These are phyloP conservation scores for Pisolithus tinctorius DNA, from an alignment of 768 basidiomycete genomes.

Conservation along the genomic window DNA sequence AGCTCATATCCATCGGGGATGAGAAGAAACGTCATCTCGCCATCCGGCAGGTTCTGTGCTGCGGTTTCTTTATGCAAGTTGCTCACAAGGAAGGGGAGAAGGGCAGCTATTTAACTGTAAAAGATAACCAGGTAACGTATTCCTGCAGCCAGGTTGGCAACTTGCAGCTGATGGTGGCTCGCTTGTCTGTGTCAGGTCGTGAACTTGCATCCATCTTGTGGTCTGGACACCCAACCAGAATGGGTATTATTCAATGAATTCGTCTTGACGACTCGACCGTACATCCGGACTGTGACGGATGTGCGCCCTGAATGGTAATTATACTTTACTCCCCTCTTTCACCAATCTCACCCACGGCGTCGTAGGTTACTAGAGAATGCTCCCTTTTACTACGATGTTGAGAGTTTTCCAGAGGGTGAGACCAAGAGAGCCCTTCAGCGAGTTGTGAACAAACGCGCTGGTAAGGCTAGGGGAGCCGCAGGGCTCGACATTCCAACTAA, in stretches of 20 bases:
- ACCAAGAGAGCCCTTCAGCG: slow-evolving; percentile 59
- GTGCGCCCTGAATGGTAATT: slow-evolving; percentile 80
- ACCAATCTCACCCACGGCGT: neutral
- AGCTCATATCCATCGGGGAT: slow-evolving; percentile 60
- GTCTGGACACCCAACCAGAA: slow-evolving; percentile 80
- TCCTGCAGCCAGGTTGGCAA: neutral
- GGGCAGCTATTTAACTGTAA: slow-evolving; percentile 81
- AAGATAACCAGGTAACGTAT: slow-evolving; percentile 76
- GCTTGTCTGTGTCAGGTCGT: slow-evolving; percentile 8
- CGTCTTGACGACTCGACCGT: slow-evolving; percentile 81
- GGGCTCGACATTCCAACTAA: slow-evolving; percentile 6
- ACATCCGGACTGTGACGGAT: slow-evolving; percentile 88
- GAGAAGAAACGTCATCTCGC: slow-evolving; percentile 65
- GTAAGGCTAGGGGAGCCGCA: slow-evolving; percentile 27
- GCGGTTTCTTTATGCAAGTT: slow-evolving; percentile 98
- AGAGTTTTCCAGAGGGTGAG: slow-evolving; percentile 60
- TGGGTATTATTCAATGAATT: slow-evolving; percentile 96
- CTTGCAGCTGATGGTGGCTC: neutral
- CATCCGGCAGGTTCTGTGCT: slow-evolving; percentile 78
- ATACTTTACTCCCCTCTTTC: neutral
- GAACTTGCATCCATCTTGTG: slow-evolving; percentile 70
- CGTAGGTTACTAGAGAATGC: slow-evolving; percentile 62
- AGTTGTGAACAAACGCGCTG: slow-evolving; percentile 45
- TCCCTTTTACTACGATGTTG: slow-evolving; percentile 61
- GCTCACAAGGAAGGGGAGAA: slow-evolving; percentile 94